Percentiles rank a stretch among this genome's conserved stretches.
Conservation (phyloP, 1,139 yeast genomes). For the Kurtzmaniella natalensis region DNA sequence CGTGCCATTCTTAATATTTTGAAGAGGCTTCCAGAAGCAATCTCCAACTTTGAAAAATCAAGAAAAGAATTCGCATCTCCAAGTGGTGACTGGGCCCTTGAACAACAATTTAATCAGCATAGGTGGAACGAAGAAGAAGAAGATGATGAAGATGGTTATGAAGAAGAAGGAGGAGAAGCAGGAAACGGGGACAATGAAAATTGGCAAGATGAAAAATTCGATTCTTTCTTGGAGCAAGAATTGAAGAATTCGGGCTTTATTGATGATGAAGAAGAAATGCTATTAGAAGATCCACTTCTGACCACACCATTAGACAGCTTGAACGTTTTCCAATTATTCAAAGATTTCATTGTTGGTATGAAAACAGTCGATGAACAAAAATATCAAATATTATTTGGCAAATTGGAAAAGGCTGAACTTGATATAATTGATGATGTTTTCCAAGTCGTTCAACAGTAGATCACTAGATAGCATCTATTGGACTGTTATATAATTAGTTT, state of each 20-base stretch:
- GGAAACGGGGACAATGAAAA: constrained; percentile 16
- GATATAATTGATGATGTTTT: constrained; percentile 8
- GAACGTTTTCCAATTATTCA: constrained; percentile 46
- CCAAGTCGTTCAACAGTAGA: constrained; percentile 7
- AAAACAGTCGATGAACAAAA: constrained; percentile 10
- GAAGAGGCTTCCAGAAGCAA: constrained; percentile 65
- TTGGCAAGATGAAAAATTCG: constrained; percentile 34
- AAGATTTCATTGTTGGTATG: constrained; percentile 8
- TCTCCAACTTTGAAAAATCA: constrained; percentile 58
- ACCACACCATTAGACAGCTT: constrained; percentile 73
- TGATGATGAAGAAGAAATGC: constrained; percentile 48
- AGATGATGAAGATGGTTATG: constrained; percentile 19
- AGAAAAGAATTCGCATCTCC: constrained; percentile 38
- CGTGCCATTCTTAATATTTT: constrained; percentile 45
- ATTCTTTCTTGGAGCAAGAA: constrained; percentile 18
- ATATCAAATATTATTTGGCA: constrained; percentile 12
- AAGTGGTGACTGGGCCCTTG: constrained; percentile 6
- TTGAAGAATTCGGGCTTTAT: constrained; percentile 34
- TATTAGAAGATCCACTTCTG: constrained; percentile 78
- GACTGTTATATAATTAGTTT: too few species aligned
- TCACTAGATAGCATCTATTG: too few species aligned
- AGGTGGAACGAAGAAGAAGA: constrained; percentile 22
- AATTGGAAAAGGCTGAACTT: constrained; percentile 10
- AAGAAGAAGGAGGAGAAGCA: constrained; percentile 12
- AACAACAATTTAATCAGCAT: constrained; percentile 18